Evolutionary conservation across 1,139 yeast species (phyloP).

Genomic region (Pneumocystis oryctolagi): DNA sequence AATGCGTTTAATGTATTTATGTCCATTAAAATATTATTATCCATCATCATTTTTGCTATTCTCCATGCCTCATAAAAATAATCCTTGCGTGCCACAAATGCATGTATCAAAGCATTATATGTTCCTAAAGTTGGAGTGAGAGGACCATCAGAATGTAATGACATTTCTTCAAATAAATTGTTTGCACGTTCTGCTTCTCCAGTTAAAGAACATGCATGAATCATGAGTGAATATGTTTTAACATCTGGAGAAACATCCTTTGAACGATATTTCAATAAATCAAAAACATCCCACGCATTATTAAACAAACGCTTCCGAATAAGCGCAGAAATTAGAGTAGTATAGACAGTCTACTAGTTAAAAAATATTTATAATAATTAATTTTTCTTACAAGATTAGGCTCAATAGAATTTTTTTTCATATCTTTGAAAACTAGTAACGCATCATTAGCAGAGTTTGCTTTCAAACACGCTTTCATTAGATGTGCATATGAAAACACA

Average conservation of each 20-base stretch:
- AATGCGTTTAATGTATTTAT: conserved; percentile 8
- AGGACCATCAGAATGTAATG: conserved; percentile 1
- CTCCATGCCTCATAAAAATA: conserved; percentile 11
- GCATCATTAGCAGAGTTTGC: conserved; percentile 2
- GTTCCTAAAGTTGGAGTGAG: conserved; percentile 9
- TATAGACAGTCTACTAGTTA: background rate
- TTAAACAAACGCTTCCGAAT: conserved; percentile 4
- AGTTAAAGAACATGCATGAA: conserved; percentile 7
- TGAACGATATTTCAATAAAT: conserved; percentile 8
- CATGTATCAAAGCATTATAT: conserved; percentile 11
- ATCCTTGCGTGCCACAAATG: conserved; percentile 8
- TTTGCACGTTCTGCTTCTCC: conserved; percentile 11
- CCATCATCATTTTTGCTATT: conserved; percentile 8
- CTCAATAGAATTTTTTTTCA: conserved; percentile 8
- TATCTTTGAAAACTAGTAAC: conserved; percentile 8
- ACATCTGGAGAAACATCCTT: conserved; percentile 8
- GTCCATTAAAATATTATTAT: conserved; percentile 5
- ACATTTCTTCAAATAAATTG: conserved; percentile 9
- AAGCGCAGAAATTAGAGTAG: conserved; percentile 9
- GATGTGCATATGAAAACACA: conserved; percentile 10
- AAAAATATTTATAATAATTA: background rate
- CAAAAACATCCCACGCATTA: conserved; percentile 9
- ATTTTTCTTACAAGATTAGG: conserved; percentile 8
- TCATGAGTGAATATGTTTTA: conserved; percentile 11
- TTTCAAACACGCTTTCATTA: conserved; percentile 9